These are phyloP conservation scores for Trichoderma koningiopsis DNA, from an alignment of 2,329 filamentous ascomycete species.

Conservation along the genomic window DNA sequence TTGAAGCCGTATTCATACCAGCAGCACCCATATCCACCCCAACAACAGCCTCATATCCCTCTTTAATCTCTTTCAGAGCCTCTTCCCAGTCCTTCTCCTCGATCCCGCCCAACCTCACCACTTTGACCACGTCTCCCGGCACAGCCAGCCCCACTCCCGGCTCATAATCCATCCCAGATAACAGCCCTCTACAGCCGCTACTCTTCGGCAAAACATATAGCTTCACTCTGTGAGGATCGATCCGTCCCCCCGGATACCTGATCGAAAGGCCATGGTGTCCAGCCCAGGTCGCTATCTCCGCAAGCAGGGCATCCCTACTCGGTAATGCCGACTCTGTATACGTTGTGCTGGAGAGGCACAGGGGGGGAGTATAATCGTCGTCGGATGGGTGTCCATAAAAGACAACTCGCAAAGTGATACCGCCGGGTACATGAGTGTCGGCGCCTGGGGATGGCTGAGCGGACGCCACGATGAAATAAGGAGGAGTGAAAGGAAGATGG, in stretches of 20 bases:
- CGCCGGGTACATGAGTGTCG: not conserved
- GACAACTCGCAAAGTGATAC: not conserved
- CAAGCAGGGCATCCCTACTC: conserved; percentile 1
- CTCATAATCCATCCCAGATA: not conserved
- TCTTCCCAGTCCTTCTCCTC: conserved; percentile 34
- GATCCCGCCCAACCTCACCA: conserved; percentile 34
- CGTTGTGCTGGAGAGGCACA: not conserved
- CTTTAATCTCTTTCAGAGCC: conserved; percentile 28
- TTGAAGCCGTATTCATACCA: not conserved
- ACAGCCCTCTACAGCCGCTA: not conserved
- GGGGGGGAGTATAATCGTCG: not conserved
- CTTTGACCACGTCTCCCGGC: conserved; percentile 35
- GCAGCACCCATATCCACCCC: conserved; percentile 31
- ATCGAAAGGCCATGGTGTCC: not conserved
- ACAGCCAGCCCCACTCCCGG: conserved; percentile 19
- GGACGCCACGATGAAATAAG: not conserved
- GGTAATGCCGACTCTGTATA: not conserved
- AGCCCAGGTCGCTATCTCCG: not conserved
- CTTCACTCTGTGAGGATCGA: not conserved
- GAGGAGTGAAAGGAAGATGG: not conserved
- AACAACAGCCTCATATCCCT: conserved; percentile 31
- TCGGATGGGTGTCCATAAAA: not conserved
- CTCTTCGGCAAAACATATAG: conserved; percentile 7
- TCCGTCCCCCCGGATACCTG: not conserved
- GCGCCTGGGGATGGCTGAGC: not conserved